Percentiles rank a stretch among this genome's conserved stretches.
phyloP scores from a whole-genome alignment of 495 filamentous ascomycete species.

The Penicillium steckii region DNA sequence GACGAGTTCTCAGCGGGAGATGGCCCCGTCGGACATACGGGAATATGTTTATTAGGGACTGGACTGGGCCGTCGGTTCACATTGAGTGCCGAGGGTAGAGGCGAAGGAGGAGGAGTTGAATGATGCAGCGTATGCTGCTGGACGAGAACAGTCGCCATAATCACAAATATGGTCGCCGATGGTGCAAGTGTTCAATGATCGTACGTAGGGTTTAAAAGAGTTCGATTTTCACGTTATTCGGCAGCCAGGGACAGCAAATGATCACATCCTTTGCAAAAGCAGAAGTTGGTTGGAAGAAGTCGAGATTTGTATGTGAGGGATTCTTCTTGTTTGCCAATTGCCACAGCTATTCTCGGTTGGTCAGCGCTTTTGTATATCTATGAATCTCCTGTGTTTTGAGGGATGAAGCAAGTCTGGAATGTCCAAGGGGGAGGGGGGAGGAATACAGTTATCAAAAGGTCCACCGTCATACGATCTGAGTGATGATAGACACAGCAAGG shows the following conservation, averaged over 20 bases:
- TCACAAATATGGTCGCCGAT: conserved; percentile 6
- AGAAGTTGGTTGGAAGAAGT: not conserved
- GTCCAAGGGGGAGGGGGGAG: conserved; percentile 1
- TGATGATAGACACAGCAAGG: not conserved
- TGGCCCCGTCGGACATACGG: conserved; percentile 78
- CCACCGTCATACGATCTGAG: not conserved
- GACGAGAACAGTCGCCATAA: conserved; percentile 53
- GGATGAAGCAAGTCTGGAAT: conserved; percentile 2
- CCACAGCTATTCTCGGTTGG: not conserved
- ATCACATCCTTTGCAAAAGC: conserved; percentile 16
- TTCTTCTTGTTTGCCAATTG: not conserved
- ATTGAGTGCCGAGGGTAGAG: conserved; percentile 36
- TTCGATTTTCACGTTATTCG: conserved; percentile 10
- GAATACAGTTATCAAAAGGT: conserved; percentile 5
- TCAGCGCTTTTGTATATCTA: not conserved
- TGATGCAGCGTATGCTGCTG: conserved; percentile 46
- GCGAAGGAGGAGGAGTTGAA: conserved; percentile 44
- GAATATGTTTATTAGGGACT: conserved; percentile 89
- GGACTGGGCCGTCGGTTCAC: conserved; percentile 51
- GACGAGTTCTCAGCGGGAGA: conserved; percentile 56
- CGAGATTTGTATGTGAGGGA: not conserved
- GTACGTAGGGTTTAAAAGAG: not conserved
- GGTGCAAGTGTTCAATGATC: conserved; percentile 2
- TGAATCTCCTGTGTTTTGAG: not conserved
- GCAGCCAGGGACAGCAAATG: conserved; percentile 5